Conservation (phyloP, 257 asterid species). For the Eustoma russellianum region DNA sequence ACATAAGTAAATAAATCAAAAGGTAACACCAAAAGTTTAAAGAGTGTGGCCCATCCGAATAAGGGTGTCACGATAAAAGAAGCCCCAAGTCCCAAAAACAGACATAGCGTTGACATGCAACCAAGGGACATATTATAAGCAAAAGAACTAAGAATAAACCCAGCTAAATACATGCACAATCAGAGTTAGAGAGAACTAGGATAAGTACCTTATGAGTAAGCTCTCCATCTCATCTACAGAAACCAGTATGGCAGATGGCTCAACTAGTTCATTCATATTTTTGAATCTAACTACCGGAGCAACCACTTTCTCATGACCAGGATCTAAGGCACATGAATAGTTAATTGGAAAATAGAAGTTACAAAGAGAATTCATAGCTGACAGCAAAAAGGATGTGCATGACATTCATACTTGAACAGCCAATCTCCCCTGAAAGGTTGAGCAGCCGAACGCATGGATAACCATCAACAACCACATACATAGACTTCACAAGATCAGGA, state of each 20-base stretch:
- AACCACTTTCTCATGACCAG: constrained; percentile 76
- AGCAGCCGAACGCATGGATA: constrained; percentile 96
- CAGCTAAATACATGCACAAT: neutral
- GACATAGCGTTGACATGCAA: neutral
- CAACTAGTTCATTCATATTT: constrained; percentile 38
- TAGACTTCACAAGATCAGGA: constrained; percentile 93
- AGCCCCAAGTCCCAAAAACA: too few species aligned
- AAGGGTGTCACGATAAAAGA: too few species aligned
- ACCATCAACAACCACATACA: constrained; percentile 75
- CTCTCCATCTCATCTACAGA: constrained; percentile 66
- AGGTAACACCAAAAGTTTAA: too few species aligned
- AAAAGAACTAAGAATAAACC: neutral
- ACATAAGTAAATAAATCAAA: too few species aligned
- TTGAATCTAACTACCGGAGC: constrained; percentile 66
- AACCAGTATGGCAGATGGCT: constrained; percentile 55
- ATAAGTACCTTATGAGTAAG: constrained; percentile 61
- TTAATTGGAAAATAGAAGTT: constrained; percentile 14
- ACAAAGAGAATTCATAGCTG: neutral
- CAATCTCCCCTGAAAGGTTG: constrained; percentile 92
- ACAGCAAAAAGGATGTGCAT: constrained; percentile 7
- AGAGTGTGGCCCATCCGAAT: too few species aligned
- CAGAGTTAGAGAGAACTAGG: neutral
- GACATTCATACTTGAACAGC: constrained; percentile 79
- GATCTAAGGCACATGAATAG: constrained; percentile 44
- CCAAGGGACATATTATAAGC: neutral